phyloP scores from a whole-genome alignment of 495 filamentous ascomycete species.

The Aspergillus coremiiformis region DNA sequence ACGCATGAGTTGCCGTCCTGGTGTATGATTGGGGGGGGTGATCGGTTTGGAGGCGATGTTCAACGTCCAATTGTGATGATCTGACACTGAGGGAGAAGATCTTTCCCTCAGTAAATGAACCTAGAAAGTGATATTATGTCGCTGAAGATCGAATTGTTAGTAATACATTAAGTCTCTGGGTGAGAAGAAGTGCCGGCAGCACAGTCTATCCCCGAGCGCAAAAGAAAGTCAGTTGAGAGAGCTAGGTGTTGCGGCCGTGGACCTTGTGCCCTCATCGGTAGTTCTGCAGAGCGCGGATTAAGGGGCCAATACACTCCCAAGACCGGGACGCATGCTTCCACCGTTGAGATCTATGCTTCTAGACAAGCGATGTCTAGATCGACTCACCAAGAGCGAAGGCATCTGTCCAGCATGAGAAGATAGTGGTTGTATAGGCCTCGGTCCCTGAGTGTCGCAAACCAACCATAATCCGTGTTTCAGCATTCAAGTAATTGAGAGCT shows the following conservation, averaged over 20 bases:
- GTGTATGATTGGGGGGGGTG: not conserved
- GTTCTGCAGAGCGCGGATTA: not conserved
- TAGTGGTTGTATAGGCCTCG: not conserved
- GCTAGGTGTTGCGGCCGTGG: no score
- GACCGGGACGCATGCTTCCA: not conserved
- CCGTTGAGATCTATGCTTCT: not conserved
- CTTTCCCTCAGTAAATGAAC: not conserved
- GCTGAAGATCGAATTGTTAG: not conserved
- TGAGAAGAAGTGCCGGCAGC: not conserved
- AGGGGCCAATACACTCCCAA: not conserved
- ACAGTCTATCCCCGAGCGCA: not conserved
- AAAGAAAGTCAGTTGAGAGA: not conserved
- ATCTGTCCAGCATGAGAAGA: not conserved
- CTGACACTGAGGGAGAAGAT: not conserved
- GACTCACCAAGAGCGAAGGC: not conserved
- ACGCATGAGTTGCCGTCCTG: not conserved
- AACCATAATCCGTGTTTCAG: not conserved
- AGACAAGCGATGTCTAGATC: not conserved
- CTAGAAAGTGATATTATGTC: not conserved
- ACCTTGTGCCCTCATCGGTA: not conserved
- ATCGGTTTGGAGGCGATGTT: not conserved
- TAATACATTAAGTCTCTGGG: not conserved
- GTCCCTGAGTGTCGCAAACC: not conserved
- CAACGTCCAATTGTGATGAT: not conserved
- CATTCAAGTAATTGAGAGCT: not conserved